Percentiles rank a stretch among this genome's conserved stretches.
These are phyloP conservation scores for Russula lepida DNA, from an alignment of 768 basidiomycete species.

Conservation along the genomic window DNA sequence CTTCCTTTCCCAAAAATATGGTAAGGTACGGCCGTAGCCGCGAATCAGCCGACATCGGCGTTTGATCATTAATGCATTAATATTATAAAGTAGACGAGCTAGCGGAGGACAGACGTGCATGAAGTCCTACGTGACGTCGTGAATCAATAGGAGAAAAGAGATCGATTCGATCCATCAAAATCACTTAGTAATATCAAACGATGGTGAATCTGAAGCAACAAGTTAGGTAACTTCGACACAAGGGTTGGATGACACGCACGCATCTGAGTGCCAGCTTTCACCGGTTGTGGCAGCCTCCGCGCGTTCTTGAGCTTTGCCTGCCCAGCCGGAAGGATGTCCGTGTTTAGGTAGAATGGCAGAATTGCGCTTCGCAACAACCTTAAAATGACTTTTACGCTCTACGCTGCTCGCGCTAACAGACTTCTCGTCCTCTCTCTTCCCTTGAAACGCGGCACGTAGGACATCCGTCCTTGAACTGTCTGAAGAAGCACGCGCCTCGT, in stretches of 20 bases:
- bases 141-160: not conserved
- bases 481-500: conserved; percentile 36
- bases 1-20: too few species aligned
- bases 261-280: conserved; percentile 47
- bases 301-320: conserved; percentile 44
- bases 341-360: conserved; percentile 51
- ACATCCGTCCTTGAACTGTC: conserved; percentile 37
- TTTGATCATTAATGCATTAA: too few species aligned
- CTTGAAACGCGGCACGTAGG: conserved; percentile 58
- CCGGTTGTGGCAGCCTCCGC: conserved; percentile 37
- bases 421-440: conserved; percentile 43
- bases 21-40: too few species aligned
- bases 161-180: not conserved
- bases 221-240: not conserved
- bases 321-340: conserved; percentile 66
- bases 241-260: conserved; percentile 28
- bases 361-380: conserved; percentile 67
- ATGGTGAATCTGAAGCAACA: not conserved
- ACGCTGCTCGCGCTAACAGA: conserved; percentile 31
- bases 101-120: not conserved
- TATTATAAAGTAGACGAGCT: not conserved
- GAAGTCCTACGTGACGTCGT: not conserved
- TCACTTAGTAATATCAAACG: not conserved
- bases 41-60: too few species aligned
- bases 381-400: conserved; percentile 58